phyloP scores from a whole-genome alignment of 2,329 filamentous ascomycete species.

The Cytospora chrysosperma region DNA sequence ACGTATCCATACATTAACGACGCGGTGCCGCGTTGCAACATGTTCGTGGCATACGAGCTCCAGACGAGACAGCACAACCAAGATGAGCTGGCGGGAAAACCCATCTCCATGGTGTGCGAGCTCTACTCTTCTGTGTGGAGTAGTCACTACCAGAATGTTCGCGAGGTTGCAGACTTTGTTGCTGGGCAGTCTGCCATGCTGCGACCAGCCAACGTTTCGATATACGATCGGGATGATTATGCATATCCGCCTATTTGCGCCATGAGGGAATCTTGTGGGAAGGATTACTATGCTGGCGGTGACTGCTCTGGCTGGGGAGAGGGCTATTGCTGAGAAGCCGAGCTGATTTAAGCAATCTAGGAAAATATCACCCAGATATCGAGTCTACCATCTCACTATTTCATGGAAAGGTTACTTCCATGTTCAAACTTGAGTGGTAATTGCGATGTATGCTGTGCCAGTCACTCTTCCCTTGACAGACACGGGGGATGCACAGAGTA shows the following conservation, averaged over 20 bases:
- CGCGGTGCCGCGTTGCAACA: constrained; percentile 12
- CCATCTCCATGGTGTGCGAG: constrained; percentile 19
- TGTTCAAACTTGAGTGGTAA: too few relatives aligned
- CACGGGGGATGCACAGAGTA: too few relatives aligned
- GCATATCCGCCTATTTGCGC: constrained; percentile 13
- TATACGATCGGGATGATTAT: constrained; percentile 17
- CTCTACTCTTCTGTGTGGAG: constrained; percentile 17
- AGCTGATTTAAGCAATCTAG: too few relatives aligned
- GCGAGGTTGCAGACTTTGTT: not conserved
- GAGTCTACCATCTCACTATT: not conserved
- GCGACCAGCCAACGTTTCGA: constrained; percentile 1
- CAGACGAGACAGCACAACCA: not conserved
- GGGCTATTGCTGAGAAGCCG: constrained; percentile 1
- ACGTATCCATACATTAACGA: not conserved
- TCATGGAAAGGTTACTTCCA: not conserved
- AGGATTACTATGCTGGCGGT: constrained; percentile 15
- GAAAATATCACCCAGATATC: too few relatives aligned
- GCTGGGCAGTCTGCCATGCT: not conserved
- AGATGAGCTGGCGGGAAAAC: not conserved
- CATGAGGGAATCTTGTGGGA: constrained; percentile 2
- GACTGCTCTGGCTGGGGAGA: constrained; percentile 20
- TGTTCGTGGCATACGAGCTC: constrained; percentile 20
- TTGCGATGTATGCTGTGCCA: too few relatives aligned
- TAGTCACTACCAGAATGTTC: constrained; percentile 11
- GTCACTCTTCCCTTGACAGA: too few relatives aligned